These are phyloP conservation scores for Podosphaera leucotricha DNA, from an alignment of 2,329 filamentous ascomycete genomes.

Conservation along the genomic window DNA sequence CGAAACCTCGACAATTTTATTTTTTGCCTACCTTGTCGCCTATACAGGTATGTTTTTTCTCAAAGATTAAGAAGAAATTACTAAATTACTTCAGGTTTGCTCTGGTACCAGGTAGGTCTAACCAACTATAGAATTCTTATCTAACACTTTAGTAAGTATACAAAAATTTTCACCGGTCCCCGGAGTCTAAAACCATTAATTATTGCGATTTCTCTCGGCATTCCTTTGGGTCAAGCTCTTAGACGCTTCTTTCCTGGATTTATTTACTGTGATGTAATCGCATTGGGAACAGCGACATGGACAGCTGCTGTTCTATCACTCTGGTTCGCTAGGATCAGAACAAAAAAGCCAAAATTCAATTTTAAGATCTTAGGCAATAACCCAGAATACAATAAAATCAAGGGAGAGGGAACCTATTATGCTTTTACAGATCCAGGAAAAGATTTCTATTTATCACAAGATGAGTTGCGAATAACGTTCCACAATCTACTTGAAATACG, in stretches of 20 bases:
- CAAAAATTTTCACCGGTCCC: slow-evolving; percentile 5
- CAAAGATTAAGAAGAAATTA: neutral
- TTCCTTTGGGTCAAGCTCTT: slow-evolving; percentile 3
- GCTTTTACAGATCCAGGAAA: slow-evolving; percentile 9
- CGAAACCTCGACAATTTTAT: slow-evolving; percentile 2
- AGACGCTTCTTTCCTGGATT: slow-evolving; percentile 2
- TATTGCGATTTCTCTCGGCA: slow-evolving; percentile 2
- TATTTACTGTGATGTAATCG: slow-evolving; percentile 3
- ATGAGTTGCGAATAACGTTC: slow-evolving; percentile 24
- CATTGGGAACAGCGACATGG: slow-evolving; percentile 10
- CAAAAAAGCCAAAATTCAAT: slow-evolving; percentile 19
- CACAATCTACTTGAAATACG: slow-evolving; percentile 20
- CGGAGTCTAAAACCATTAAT: slow-evolving; percentile 4
- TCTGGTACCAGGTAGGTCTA: slow-evolving; percentile 3
- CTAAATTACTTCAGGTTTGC: slow-evolving; percentile 2
- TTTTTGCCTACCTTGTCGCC: slow-evolving; percentile 4
- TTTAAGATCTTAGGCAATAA: slow-evolving; percentile 5
- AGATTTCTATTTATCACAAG: slow-evolving; percentile 25
- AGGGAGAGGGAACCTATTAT: slow-evolving; percentile 6
- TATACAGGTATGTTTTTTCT: slow-evolving; percentile 3
- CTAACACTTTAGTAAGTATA: slow-evolving; percentile 3
- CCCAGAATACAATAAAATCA: slow-evolving; percentile 2
- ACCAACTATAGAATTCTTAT: neutral
- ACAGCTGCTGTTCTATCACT: slow-evolving; percentile 25
- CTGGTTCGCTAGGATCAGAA: slow-evolving; percentile 23